Evolutionary conservation across 192 early-diverging fungal genomes (phyloP).

Genomic region (Funneliformis mosseae): DNA sequence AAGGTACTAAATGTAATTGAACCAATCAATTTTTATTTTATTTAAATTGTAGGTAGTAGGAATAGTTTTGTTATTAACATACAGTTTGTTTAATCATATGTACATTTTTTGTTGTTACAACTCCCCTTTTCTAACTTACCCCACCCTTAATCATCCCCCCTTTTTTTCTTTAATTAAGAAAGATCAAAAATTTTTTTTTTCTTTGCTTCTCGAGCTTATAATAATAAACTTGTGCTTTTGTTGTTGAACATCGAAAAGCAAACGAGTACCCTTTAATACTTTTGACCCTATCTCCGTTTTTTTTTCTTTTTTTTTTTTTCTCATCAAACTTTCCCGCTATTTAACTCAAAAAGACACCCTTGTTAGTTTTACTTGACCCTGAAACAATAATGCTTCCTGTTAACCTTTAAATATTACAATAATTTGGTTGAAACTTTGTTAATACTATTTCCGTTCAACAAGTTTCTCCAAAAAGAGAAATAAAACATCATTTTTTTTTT

Average conservation of each 20-base stretch:
- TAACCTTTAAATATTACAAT: neutral
- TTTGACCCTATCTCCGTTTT: neutral
- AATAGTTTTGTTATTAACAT: too few relatives aligned
- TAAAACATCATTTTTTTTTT: neutral
- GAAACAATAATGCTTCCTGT: conserved; percentile 17
- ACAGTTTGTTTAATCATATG: too few relatives aligned
- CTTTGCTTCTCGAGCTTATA: neutral
- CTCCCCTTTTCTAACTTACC: neutral
- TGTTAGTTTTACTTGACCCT: neutral
- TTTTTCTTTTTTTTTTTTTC: neutral
- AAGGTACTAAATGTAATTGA: too few relatives aligned
- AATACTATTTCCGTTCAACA: conserved; percentile 5
- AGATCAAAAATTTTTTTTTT: neutral
- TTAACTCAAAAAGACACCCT: neutral
- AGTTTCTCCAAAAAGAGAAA: neutral
- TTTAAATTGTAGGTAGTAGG: too few relatives aligned
- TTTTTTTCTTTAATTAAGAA: neutral
- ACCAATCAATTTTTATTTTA: too few relatives aligned
- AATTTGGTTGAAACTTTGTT: neutral
- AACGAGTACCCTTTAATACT: neutral
- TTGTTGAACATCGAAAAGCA: conserved; percentile 29
- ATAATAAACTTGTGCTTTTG: conserved; percentile 6
- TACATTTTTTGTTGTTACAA: neutral
- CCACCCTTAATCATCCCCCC: neutral
- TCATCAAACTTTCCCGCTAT: neutral